phyloP scores from a whole-genome alignment of 805 yeast genomes.

The Blastobotrys mokoenaii region DNA sequence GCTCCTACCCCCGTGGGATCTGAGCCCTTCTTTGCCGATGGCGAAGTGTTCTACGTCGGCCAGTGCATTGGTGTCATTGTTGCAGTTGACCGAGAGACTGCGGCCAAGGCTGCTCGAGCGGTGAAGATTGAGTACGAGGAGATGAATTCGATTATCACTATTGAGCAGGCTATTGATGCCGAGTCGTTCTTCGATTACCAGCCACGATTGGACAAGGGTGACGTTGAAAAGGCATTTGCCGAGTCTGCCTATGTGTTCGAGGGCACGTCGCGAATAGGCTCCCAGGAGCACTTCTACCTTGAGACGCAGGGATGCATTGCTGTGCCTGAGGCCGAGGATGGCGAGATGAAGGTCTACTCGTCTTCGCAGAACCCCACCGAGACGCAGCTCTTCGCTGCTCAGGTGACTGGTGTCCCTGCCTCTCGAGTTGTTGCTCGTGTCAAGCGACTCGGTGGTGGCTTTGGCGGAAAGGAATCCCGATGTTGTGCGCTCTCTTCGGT shows the following conservation, averaged over 20 bases:
- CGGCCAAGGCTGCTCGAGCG: constrained; percentile 35
- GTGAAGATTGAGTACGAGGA: constrained; percentile 39
- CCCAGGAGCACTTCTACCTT: constrained; percentile 43
- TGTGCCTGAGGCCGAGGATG: constrained; percentile 38
- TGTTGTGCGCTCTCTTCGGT: constrained; percentile 33
- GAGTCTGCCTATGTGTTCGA: constrained; percentile 30
- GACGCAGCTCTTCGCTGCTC: constrained; percentile 36
- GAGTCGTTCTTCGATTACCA: constrained; percentile 33
- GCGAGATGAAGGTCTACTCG: constrained; percentile 37
- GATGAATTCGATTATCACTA: constrained; percentile 31
- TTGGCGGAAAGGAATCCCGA: constrained; percentile 43
- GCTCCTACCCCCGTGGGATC: constrained; percentile 36
- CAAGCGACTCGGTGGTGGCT: constrained; percentile 42
- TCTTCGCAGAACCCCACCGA: constrained; percentile 40
- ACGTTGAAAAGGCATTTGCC: constrained; percentile 32
- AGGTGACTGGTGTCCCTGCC: constrained; percentile 36
- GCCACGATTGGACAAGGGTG: constrained; percentile 33
- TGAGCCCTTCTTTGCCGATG: constrained; percentile 39
- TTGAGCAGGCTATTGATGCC: constrained; percentile 38
- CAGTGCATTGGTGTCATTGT: constrained; percentile 38
- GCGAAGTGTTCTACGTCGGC: constrained; percentile 34
- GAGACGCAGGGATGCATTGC: constrained; percentile 39
- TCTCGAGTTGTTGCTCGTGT: constrained; percentile 34
- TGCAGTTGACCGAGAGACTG: constrained; percentile 34
- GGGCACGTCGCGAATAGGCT: constrained; percentile 35